Percentiles rank a stretch among this genome's conserved stretches.
These are phyloP conservation scores for Didymella keratinophila DNA, from an alignment of 2,329 filamentous ascomycete genomes.

Conservation along the genomic window DNA sequence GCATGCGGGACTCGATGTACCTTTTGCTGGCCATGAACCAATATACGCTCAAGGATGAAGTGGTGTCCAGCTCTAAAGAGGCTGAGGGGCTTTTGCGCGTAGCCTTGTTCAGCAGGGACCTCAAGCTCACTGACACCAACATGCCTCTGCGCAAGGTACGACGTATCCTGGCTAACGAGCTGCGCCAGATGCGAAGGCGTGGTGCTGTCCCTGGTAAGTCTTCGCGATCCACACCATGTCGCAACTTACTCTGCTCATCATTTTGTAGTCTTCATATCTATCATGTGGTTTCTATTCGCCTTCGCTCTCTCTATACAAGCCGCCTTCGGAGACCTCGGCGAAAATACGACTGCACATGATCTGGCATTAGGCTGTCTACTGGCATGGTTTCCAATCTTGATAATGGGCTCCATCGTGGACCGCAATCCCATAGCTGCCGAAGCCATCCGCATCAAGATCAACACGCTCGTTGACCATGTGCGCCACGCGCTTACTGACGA, in stretches of 20 bases:
- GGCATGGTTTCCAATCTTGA: constrained; percentile 57
- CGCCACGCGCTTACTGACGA: constrained; percentile 43
- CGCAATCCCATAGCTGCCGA: constrained; percentile 56
- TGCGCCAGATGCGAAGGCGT: constrained; percentile 52
- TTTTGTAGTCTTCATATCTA: constrained; percentile 49
- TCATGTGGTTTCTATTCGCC: constrained; percentile 54
- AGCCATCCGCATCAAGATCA: constrained; percentile 51
- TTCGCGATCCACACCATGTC: not conserved
- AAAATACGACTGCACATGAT: constrained; percentile 55
- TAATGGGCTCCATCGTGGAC: constrained; percentile 56
- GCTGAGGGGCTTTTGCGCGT: constrained; percentile 53
- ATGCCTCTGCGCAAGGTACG: constrained; percentile 46
- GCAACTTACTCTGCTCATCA: not conserved
- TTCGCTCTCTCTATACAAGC: constrained; percentile 49
- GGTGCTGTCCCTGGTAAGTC: constrained; percentile 48
- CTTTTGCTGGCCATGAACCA: constrained; percentile 57
- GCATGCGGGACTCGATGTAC: constrained; percentile 56
- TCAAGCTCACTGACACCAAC: constrained; percentile 39
- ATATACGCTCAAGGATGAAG: constrained; percentile 50
- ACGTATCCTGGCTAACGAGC: constrained; percentile 48
- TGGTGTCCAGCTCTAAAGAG: constrained; percentile 34
- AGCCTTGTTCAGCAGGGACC: constrained; percentile 52
- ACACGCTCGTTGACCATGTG: constrained; percentile 51
- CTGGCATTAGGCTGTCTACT: constrained; percentile 56
- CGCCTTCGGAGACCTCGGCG: constrained; percentile 48